These are phyloP conservation scores for Saccharomycopsis malanga DNA, from an alignment of 805 yeast genomes.

Conservation along the genomic window DNA sequence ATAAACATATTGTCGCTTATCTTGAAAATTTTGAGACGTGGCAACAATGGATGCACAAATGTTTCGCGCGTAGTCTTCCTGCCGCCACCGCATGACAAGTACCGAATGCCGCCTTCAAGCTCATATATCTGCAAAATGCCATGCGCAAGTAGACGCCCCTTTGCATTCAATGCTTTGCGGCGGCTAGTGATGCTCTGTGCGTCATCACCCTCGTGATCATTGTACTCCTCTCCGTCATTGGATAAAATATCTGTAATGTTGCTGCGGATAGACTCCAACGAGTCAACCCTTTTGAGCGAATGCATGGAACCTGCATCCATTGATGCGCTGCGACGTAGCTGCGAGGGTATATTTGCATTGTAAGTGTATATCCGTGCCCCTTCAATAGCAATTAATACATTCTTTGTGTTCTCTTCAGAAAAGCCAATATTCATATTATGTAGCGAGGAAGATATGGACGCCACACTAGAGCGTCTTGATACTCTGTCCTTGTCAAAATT, in stretches of 20 bases:
- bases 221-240: background rate
- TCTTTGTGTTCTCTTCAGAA: background rate
- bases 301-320: conserved; percentile 2
- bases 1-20: conserved; percentile 9
- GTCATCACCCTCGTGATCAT: background rate
- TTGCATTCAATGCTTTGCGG: background rate
- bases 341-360: conserved; percentile 4
- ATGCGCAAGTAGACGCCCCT: conserved; percentile 14
- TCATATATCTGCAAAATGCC: conserved; percentile 14
- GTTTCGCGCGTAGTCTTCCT: conserved; percentile 15
- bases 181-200: background rate
- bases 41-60: conserved; percentile 18
- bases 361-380: conserved; percentile 12
- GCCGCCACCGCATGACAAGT: conserved; percentile 16
- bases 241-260: conserved; percentile 15
- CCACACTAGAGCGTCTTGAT: background rate
- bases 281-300: conserved; percentile 8
- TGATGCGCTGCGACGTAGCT: background rate
- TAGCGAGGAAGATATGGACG: background rate
- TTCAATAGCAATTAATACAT: conserved; percentile 2
- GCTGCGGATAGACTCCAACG: conserved; percentile 13
- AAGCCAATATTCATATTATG: background rate
- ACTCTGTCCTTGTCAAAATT: background rate
- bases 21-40: conserved; percentile 11
- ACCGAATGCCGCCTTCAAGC: conserved; percentile 16